Conservation (phyloP, 345 rosid species). For the Populus ilicifolia region DNA sequence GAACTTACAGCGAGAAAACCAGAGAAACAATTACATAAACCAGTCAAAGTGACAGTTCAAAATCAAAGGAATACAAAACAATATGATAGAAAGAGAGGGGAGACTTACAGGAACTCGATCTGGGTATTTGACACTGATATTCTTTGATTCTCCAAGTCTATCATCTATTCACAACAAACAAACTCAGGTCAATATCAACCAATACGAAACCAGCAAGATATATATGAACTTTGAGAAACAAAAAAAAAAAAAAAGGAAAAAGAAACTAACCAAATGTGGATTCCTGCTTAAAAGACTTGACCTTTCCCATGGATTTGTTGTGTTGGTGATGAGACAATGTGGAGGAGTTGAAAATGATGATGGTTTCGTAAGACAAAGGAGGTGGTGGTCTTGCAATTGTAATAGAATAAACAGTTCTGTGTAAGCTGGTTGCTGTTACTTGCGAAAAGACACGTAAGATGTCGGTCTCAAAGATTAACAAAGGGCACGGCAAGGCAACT, state of each 20-base stretch:
- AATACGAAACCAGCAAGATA: background rate
- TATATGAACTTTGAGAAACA: background rate
- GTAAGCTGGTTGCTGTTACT: background rate
- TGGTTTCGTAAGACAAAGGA: background rate
- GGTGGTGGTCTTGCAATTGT: background rate
- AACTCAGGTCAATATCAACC: background rate
- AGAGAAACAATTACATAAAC: background rate
- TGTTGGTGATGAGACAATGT: background rate
- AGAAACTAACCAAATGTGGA: constrained; percentile 30
- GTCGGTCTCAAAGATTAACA: background rate
- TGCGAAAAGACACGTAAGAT: background rate
- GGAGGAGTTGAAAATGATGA: background rate
- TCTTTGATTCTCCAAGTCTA: constrained; percentile 52
- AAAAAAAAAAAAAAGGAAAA: background rate
- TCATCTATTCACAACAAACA: constrained; percentile 34
- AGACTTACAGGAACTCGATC: constrained; percentile 65
- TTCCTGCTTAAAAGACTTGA: constrained; percentile 34
- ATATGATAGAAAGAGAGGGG: background rate
- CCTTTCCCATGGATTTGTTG: constrained; percentile 28
- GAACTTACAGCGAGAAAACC: background rate
- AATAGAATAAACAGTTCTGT: background rate
- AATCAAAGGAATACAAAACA: background rate
- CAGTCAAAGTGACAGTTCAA: background rate
- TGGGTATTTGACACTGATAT: constrained; percentile 53
- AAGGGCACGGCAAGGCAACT: background rate